Percentiles rank a stretch among this genome's conserved stretches.
Evolutionary conservation across 2,329 filamentous ascomycete genomes (phyloP).

Genomic region (Coniochaeta sp.): DNA sequence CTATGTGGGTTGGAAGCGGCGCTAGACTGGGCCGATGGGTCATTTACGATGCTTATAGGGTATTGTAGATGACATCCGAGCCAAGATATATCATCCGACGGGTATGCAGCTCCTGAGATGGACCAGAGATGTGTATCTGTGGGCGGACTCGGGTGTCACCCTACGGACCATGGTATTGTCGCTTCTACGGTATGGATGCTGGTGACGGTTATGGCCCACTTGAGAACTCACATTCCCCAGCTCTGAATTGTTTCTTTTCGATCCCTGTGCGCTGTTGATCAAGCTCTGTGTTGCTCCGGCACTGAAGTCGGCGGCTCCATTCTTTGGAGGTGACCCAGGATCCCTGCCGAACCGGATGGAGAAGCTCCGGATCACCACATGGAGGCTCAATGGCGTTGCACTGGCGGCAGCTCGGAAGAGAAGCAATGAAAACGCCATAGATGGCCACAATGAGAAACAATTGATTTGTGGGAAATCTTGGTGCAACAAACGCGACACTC

Average conservation of each 20-base stretch:
- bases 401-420: background rate
- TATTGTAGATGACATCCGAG: background rate
- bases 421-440: background rate
- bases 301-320: no score
- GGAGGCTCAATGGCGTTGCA: background rate
- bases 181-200: background rate
- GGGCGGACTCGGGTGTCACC: background rate
- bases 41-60: slow-evolving; percentile 17
- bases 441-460: background rate
- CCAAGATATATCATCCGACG: background rate
- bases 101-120: background rate
- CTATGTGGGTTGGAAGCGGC: slow-evolving; percentile 16
- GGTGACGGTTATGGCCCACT: no score
- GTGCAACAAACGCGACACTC: background rate
- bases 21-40: slow-evolving; percentile 17
- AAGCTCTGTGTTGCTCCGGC: no score
- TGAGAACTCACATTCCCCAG: no score
- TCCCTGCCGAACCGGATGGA: background rate
- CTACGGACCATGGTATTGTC: background rate
- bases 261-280: no score
- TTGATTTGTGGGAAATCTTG: background rate
- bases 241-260: no score
- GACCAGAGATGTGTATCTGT: background rate
- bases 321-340: background rate
- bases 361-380: background rate